These are phyloP conservation scores for Colletotrichum sp. DNA, from an alignment of 2,329 filamentous ascomycete genomes.

Conservation along the genomic window DNA sequence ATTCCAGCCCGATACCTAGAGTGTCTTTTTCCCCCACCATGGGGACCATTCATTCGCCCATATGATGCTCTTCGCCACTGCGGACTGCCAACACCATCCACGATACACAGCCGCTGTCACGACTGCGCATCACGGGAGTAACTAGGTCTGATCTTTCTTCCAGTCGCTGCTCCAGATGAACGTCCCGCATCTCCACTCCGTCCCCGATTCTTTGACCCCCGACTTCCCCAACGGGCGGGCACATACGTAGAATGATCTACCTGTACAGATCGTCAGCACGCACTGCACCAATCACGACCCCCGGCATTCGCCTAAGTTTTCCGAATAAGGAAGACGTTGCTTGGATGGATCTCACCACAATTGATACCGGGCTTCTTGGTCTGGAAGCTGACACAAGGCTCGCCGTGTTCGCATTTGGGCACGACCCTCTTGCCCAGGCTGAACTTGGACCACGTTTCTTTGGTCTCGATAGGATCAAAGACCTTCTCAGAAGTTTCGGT, in stretches of 20 bases:
- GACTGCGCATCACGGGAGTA: not conserved
- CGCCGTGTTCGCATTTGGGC: conserved; percentile 86
- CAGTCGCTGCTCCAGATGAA: conserved; percentile 77
- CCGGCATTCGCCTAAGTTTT: not conserved
- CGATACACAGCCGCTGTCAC: not conserved
- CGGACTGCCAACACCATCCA: not conserved
- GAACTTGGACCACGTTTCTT: conserved; percentile 86
- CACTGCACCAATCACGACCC: not conserved
- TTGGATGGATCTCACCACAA: conserved; percentile 55
- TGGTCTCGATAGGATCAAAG: conserved; percentile 73
- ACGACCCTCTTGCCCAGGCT: conserved; percentile 72
- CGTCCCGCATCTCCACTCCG: conserved; percentile 86
- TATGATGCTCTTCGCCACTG: not conserved
- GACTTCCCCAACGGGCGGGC: conserved; percentile 80
- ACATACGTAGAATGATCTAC: conserved; percentile 69
- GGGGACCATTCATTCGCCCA: not conserved
- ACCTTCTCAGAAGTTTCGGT: conserved; percentile 41
- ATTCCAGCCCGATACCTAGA: not conserved
- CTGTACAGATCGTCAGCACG: conserved; percentile 36
- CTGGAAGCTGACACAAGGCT: conserved; percentile 81
- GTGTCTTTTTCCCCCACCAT: not conserved
- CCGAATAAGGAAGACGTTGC: not conserved
- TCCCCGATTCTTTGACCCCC: conserved; percentile 82
- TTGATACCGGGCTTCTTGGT: conserved; percentile 93
- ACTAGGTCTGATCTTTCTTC: conserved; percentile 35